phyloP scores from a whole-genome alignment of 306 rosid species.

The Prinsepia uniflora region DNA sequence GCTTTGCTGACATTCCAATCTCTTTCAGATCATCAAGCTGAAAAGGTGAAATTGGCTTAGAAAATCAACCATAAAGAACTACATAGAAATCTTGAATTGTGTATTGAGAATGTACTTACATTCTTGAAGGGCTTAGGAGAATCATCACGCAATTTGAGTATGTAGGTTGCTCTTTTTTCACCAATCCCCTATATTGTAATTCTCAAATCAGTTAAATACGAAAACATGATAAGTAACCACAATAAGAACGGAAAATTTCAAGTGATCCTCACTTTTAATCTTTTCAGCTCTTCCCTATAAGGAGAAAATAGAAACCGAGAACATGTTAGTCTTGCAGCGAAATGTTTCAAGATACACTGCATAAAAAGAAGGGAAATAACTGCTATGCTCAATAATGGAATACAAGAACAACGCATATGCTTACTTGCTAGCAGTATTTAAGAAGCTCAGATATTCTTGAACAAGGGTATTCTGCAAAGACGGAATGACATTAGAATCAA shows the following conservation, averaged over 20 bases:
- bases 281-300: conserved; percentile 69
- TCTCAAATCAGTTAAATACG: neutral
- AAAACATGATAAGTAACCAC: neutral
- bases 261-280: conserved; percentile 44
- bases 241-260: neutral
- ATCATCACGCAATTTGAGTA: conserved; percentile 67
- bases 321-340: conserved; percentile 3
- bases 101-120: conserved; percentile 39
- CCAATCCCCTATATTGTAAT: conserved; percentile 63
- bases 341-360: neutral
- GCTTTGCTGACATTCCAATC: conserved; percentile 79
- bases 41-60: neutral
- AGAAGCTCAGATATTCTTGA: conserved; percentile 50
- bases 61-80: neutral
- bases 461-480: conserved; percentile 56
- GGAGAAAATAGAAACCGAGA: neutral
- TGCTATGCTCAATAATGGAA: neutral
- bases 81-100: neutral
- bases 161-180: conserved; percentile 75
- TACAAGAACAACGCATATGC: conserved; percentile 16
- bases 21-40: conserved; percentile 82
- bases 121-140: conserved; percentile 75
- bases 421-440: conserved; percentile 84
- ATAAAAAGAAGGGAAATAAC: too few species aligned
- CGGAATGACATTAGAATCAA: conserved; percentile 5